These are phyloP conservation scores for Chlamydomonas schloesseri DNA, from an alignment of 139 green algal species.

Conservation along the genomic window DNA sequence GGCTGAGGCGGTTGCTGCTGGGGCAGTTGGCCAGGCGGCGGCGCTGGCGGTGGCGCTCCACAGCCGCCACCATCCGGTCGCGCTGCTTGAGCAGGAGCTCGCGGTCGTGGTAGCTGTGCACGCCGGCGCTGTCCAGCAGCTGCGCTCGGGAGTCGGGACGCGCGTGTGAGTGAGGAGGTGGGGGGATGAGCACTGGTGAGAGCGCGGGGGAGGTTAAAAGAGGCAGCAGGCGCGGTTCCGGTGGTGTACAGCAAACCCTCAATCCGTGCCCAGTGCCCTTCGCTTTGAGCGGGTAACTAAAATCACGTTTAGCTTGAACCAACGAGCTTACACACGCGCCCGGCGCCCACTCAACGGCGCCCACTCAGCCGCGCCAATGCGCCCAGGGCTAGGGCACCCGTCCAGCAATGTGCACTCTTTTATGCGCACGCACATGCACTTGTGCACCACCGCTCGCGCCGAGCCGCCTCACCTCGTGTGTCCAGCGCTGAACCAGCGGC, in stretches of 20 bases:
- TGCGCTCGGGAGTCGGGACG: not conserved
- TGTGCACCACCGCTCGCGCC: too few relatives aligned
- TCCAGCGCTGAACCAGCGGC: conserved; percentile 16
- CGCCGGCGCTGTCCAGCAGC: conserved; percentile 12
- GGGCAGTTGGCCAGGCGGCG: not conserved
- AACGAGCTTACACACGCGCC: too few relatives aligned
- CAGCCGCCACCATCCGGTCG: conserved; percentile 1
- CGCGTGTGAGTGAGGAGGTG: not conserved
- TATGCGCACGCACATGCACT: too few relatives aligned
- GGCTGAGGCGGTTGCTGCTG: not conserved
- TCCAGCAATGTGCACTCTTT: too few relatives aligned
- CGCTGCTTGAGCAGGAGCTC: conserved; percentile 27
- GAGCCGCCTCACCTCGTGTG: conserved; percentile 30
- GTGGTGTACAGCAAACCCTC: too few relatives aligned
- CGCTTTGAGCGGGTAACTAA: too few relatives aligned
- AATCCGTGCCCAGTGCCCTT: too few relatives aligned
- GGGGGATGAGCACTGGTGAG: not conserved
- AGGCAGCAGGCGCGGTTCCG: too few relatives aligned
- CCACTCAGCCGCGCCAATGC: too few relatives aligned
- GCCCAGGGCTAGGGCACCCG: too few relatives aligned
- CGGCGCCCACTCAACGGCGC: too few relatives aligned
- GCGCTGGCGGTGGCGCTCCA: conserved; percentile 1
- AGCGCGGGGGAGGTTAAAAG: not conserved
- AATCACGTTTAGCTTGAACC: too few relatives aligned
- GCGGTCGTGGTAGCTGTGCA: conserved; percentile 8